Conservation (phyloP, 495 filamentous ascomycete genomes). For the Penicillium waksmanii region DNA sequence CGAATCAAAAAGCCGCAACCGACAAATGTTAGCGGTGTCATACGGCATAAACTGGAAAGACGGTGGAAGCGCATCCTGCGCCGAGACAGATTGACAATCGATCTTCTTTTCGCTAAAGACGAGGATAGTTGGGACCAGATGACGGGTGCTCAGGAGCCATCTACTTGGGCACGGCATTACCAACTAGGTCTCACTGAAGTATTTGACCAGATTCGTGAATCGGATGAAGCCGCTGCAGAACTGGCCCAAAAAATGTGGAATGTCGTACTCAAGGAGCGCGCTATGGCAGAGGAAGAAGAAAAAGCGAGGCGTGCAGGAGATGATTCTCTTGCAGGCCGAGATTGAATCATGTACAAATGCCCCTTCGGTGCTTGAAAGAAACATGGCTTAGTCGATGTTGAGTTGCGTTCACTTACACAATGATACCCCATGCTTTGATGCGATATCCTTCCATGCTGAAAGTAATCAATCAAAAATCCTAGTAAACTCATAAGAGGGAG, state of each 20-base stretch:
- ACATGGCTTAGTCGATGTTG: neutral
- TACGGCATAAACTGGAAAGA: constrained; percentile 55
- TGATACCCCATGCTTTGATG: constrained; percentile 2
- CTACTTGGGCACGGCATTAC: constrained; percentile 31
- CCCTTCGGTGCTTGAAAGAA: neutral
- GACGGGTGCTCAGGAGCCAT: constrained; percentile 27
- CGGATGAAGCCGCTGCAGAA: constrained; percentile 32
- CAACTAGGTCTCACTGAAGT: constrained; percentile 23
- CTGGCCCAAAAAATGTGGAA: constrained; percentile 46
- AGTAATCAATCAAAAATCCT: too few relatives aligned
- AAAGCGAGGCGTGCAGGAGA: constrained; percentile 12
- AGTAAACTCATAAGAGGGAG: neutral
- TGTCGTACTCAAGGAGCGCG: constrained; percentile 45
- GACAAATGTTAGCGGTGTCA: constrained; percentile 53
- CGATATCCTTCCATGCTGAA: neutral
- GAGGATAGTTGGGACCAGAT: constrained; percentile 64
- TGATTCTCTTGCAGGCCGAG: constrained; percentile 3
- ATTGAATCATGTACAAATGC: neutral
- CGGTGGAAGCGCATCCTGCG: constrained; percentile 40
- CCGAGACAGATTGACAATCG: constrained; percentile 34
- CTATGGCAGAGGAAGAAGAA: constrained; percentile 40
- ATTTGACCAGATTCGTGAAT: constrained; percentile 23
- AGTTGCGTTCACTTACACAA: neutral
- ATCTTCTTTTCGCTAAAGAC: constrained; percentile 46
- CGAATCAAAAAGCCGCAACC: constrained; percentile 73